phyloP scores from a whole-genome alignment of 352 stramenopile species.

The Globisporangium rhizosaccharum region DNA sequence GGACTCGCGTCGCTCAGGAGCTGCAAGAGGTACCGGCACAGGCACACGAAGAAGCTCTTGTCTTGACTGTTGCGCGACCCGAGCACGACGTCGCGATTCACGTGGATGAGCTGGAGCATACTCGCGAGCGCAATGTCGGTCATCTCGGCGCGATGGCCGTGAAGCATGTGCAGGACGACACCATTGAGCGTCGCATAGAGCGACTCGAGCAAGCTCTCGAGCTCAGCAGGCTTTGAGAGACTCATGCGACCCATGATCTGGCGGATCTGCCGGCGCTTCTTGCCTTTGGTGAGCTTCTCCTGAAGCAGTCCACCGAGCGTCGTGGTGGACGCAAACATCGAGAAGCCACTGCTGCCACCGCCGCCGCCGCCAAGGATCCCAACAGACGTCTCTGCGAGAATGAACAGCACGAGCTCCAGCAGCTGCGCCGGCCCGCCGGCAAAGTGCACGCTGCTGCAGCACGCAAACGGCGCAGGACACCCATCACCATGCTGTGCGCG shows the following conservation, averaged over 20 bases:
- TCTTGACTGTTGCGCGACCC: constrained; percentile 46
- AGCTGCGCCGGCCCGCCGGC: constrained; percentile 38
- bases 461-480: constrained; percentile 41
- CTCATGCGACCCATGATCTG: constrained; percentile 48
- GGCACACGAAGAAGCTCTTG: constrained; percentile 55
- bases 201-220: constrained; percentile 41
- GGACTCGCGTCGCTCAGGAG: constrained; percentile 31
- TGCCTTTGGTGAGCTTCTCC: constrained; percentile 51
- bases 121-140: constrained; percentile 40
- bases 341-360: constrained; percentile 8
- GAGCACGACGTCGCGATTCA: constrained; percentile 53
- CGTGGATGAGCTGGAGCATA: constrained; percentile 54
- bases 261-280: constrained; percentile 40
- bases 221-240: constrained; percentile 41
- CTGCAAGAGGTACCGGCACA: constrained; percentile 61
- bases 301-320: constrained; percentile 45
- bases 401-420: constrained; percentile 56
- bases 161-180: constrained; percentile 57
- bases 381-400: constrained; percentile 42
- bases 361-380: constrained; percentile 18
- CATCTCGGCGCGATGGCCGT: constrained; percentile 44
- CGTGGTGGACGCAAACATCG: constrained; percentile 11
- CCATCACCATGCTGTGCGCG: constrained; percentile 55
- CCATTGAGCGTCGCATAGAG: constrained; percentile 51
- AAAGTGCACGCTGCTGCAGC: constrained; percentile 52